Base-by-base conservation (phyloP, 208 protist genomes). In the Wallacemonas sp. region DNA sequence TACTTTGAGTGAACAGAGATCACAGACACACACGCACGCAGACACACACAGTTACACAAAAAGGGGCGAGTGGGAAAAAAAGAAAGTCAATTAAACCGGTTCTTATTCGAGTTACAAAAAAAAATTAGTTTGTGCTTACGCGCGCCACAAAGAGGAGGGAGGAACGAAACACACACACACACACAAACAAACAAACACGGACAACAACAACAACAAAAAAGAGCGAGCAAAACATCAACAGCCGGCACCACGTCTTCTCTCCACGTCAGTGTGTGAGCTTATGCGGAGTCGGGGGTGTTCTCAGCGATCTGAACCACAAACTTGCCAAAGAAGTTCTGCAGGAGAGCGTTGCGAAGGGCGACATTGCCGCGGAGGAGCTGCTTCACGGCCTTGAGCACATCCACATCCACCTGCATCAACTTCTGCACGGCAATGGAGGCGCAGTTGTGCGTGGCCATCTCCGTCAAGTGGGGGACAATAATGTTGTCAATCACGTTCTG, bases 321-420 rank as follows among this genome's bases (percentile, higher is more conserved):
- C 68, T 93, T 92, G 36, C 89, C 86, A 68, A 83, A 91, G 68
- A 93, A 95, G 68, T 88, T 90, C 68, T 89, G 81, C 57, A 83
- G 74, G 38, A 92, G 63, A 44, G 90, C 85, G 54, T 78, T 85
- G 39, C 83, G 81, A 23, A 91, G 56, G 2, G 64, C 66, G 1
- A 58, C 61, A 44, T 88, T 76, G 41, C 74, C 41, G 9, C 54
- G 44, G 19, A 95, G 61, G 30, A 68, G 72, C 41, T 82, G 56
- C 23, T 67, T 61, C 14, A 92, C 84, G 14, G 78, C 83, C 27
- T 76, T 61, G 17, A 77, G 66, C 46, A 94, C 39, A 16, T 49
- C 36, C 14, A 76, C 55, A 68, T 93, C 78, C 2, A 67, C 54
- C 47, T 93, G 85, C 86, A 93, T 88, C 19, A 95, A 54, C 62